These are phyloP conservation scores for Aspergillus floridensis DNA, from an alignment of 2,329 filamentous ascomycete genomes.

Conservation along the genomic window DNA sequence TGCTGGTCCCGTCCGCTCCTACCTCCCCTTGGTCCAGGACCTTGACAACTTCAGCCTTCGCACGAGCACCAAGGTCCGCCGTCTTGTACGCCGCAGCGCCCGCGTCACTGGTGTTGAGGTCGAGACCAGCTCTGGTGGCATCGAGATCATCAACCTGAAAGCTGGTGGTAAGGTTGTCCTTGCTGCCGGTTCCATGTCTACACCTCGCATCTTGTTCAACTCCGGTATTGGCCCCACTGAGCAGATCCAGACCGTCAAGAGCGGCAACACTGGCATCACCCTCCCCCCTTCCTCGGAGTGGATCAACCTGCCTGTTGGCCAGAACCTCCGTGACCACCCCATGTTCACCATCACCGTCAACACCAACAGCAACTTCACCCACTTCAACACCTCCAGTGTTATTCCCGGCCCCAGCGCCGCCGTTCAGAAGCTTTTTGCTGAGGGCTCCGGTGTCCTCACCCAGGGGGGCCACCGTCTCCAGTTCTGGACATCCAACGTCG, in stretches of 20 bases:
- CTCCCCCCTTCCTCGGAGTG: conserved; percentile 41
- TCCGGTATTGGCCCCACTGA: conserved; percentile 63
- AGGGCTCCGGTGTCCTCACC: conserved; percentile 16
- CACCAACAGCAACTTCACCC: conserved; percentile 19
- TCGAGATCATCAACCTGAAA: conserved; percentile 64
- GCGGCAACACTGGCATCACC: conserved; percentile 42
- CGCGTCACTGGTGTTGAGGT: conserved; percentile 54
- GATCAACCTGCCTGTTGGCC: conserved; percentile 51
- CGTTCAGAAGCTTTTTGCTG: conserved; percentile 8
- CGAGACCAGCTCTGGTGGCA: conserved; percentile 21
- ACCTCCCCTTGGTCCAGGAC: conserved; percentile 60
- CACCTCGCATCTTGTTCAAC: conserved; percentile 64
- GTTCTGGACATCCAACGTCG: conserved; percentile 24
- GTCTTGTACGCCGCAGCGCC: conserved; percentile 60
- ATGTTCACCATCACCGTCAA: conserved; percentile 20
- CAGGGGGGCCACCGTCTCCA: conserved; percentile 22
- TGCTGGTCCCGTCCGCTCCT: conserved; percentile 67
- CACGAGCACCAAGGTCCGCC: conserved; percentile 63
- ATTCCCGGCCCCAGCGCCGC: conserved; percentile 7
- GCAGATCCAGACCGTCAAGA: conserved; percentile 45
- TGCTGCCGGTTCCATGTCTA: conserved; percentile 65
- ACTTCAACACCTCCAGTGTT: conserved; percentile 18
- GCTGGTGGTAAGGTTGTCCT: conserved; percentile 63
- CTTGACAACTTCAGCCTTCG: conserved; percentile 65
- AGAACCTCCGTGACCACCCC: conserved; percentile 46